These are phyloP conservation scores for Emergomyces orientalis DNA, from an alignment of 2,329 filamentous ascomycete species.

Conservation along the genomic window DNA sequence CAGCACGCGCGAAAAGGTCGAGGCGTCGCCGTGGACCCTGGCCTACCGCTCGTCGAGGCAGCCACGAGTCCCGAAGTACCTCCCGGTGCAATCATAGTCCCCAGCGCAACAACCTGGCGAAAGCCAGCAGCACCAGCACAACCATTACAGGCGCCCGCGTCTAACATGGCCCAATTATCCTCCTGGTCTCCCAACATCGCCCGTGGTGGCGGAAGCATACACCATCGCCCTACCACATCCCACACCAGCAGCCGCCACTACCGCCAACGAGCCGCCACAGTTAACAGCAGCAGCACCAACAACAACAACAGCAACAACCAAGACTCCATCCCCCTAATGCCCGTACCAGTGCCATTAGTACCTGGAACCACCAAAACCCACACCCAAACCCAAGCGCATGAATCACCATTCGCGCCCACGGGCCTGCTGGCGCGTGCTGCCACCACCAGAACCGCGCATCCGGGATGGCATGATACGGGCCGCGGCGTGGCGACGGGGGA, in stretches of 20 bases:
- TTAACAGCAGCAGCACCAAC: not conserved
- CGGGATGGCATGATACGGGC: constrained; percentile 22
- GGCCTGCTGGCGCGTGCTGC: constrained; percentile 29
- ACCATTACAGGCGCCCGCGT: not conserved
- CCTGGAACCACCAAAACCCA: constrained; percentile 9
- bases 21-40: constrained; percentile 34
- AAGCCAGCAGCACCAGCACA: constrained; percentile 18
- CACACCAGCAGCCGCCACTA: not conserved
- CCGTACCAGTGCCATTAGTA: constrained; percentile 5
- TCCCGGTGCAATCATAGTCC: constrained; percentile 27
- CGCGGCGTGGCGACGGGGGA: constrained; percentile 35
- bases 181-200: not conserved
- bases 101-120: constrained; percentile 34
- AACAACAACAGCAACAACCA: constrained; percentile 12
- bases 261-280: not conserved
- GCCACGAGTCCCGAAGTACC: constrained; percentile 33
- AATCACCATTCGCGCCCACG: constrained; percentile 27
- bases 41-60: constrained; percentile 32
- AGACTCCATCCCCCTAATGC: constrained; percentile 12
- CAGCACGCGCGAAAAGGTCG: constrained; percentile 29
- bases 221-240: not conserved
- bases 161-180: not conserved
- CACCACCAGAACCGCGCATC: constrained; percentile 11
- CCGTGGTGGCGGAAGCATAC: not conserved
- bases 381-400: not conserved